phyloP scores from a whole-genome alignment of 78 protist species.

The Bodo saltans region DNA sequence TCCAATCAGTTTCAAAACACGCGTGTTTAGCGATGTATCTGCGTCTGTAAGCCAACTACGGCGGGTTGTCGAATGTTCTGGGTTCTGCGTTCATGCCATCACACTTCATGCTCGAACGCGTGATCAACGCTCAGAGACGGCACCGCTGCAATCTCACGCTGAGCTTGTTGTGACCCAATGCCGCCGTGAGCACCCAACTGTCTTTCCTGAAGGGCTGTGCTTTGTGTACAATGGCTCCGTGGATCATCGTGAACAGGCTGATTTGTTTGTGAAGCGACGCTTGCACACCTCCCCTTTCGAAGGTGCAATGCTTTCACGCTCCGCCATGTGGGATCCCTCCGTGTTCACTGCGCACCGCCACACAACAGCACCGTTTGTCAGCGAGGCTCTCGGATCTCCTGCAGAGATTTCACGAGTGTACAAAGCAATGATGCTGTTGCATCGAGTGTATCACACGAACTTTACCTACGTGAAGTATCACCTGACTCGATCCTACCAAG shows the following conservation, averaged over 20 bases:
- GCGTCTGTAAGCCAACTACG: constrained; percentile 29
- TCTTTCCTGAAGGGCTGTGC: constrained; percentile 46
- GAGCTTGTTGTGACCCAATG: not conserved
- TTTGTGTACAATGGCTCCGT: not conserved
- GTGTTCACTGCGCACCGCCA: constrained; percentile 22
- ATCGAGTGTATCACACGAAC: not conserved
- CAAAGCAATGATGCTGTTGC: not conserved
- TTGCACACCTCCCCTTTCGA: not conserved
- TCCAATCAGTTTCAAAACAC: constrained; percentile 60
- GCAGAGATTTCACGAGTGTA: too few relatives aligned
- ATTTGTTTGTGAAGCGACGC: not conserved
- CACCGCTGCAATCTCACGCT: not conserved
- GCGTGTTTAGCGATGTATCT: constrained; percentile 44
- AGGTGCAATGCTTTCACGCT: constrained; percentile 55
- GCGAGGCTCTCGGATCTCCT: not conserved
- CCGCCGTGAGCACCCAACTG: constrained; percentile 12
- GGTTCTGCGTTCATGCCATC: constrained; percentile 53
- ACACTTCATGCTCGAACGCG: constrained; percentile 55
- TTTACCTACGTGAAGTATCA: not conserved
- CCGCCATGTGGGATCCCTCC: constrained; percentile 47
- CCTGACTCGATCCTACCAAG: constrained; percentile 26
- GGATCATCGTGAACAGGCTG: constrained; percentile 5
- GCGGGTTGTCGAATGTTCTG: constrained; percentile 25
- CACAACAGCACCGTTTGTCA: not conserved
- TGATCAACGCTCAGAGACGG: constrained; percentile 34